Conservation (phyloP, 78 protist species). For the Dictyostelium brefeldianum region DNA sequence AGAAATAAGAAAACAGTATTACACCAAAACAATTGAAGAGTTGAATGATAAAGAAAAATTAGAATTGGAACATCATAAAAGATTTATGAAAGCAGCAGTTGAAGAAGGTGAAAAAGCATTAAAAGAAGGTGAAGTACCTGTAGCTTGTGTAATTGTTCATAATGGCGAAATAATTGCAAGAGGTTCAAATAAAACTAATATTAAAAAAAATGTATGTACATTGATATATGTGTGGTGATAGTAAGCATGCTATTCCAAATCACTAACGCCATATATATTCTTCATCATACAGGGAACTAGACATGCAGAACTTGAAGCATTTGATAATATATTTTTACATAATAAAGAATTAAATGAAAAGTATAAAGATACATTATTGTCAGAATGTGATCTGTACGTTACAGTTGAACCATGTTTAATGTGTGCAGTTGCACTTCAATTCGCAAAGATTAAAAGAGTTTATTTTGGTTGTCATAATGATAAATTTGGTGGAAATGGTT, state of each 20-base stretch:
- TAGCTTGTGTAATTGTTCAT: conserved; percentile 67
- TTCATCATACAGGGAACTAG: conserved; percentile 43
- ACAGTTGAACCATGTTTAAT: conserved; percentile 80
- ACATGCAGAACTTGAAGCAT: conserved; percentile 78
- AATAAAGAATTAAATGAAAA: conserved; percentile 12
- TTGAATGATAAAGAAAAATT: too few species aligned
- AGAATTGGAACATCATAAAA: neutral
- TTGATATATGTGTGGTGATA: neutral
- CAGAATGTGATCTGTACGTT: conserved; percentile 57
- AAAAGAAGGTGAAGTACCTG: conserved; percentile 73
- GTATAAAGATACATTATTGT: conserved; percentile 5
- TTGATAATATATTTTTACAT: conserved; percentile 43
- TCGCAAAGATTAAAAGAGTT: conserved; percentile 34
- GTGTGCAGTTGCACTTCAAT: conserved; percentile 59
- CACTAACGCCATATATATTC: too few species aligned
- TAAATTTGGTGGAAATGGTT: conserved; percentile 80
- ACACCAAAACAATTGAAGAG: neutral
- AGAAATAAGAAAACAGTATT: neutral
- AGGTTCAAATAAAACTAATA: conserved; percentile 72
- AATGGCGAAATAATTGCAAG: conserved; percentile 28
- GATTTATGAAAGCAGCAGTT: conserved; percentile 20
- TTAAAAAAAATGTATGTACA: conserved; percentile 64
- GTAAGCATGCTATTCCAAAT: too few species aligned
- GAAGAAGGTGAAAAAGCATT: conserved; percentile 58
- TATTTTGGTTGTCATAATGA: conserved; percentile 76